Evolutionary conservation across 2,329 filamentous ascomycete species (phyloP), one percentile per base, ranked within the genome.

Genomic region (Xenoacremonium recifei): DNA sequence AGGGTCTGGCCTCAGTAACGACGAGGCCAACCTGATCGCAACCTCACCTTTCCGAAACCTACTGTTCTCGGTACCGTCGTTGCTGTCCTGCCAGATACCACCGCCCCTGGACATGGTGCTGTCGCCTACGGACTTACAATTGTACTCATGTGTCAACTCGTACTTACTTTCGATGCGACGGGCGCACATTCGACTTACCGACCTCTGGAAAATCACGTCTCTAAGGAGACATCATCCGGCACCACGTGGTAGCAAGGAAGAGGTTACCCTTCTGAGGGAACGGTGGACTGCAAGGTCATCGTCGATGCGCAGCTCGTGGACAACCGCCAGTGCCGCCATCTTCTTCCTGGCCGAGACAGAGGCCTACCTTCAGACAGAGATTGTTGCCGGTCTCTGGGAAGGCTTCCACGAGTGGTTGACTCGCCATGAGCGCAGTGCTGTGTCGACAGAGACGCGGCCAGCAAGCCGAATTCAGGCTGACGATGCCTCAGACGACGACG

Each of bases 311-410:
- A 85, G 83, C 49, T 79, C 92, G 1, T 99, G 93, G 93, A 92
- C 90, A 0, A 95, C 89, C 0, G 85, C 87, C 53, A 90, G 87
- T 58, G 87, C 90, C 3, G 85, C 89, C 2, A 80, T 95, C 4
- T 96, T 96, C 67, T 87, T 97, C 53, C 73, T 97, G 4, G 89
- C 87, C 0, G 91, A 96, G 61, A 85, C 89, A 12, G 87, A 92
- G 52, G 82, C 82, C 3, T 97, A 95, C 57, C 82, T 97, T 33
- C 92, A 96, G 63, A 89, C 87, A 1, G 90, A 96, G 59, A 84
- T 97, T 6, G 84, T 96, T 12, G 80, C 84, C 45, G 83, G 84
- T 21, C 83, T 89, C 2, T 96, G 90, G 81, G 78, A 84, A 13
- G 82, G 87, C 38, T 91, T 97, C 54, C 79, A 86, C 39, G 63